Conservation (phyloP, 2,329 filamentous ascomycete genomes). For the Cladosporium cucumerinum region DNA sequence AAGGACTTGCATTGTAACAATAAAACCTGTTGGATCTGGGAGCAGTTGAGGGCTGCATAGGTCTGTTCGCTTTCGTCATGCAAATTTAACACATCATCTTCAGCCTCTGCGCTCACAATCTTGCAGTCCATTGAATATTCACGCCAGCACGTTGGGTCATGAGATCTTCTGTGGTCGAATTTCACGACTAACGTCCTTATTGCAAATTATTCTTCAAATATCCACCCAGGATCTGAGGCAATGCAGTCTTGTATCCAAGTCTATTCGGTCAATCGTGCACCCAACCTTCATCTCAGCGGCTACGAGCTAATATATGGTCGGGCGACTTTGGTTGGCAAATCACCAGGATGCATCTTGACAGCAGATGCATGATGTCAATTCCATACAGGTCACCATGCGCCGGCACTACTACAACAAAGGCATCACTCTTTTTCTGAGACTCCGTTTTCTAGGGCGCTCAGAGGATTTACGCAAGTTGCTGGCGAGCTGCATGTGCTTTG, state of each 20-base stretch:
- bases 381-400: neutral
- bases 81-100: neutral
- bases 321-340: neutral
- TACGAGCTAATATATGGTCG: neutral
- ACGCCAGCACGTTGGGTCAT: neutral
- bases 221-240: too few relatives aligned
- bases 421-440: neutral
- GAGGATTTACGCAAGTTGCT: neutral
- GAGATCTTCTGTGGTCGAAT: too few relatives aligned
- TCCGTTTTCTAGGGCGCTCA: neutral
- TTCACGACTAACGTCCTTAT: neutral
- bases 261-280: neutral
- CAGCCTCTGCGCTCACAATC: neutral
- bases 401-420: neutral
- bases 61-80: neutral
- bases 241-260: too few relatives aligned
- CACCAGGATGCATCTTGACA: neutral
- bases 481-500: neutral
- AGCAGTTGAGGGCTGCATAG: neutral
- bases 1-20: neutral
- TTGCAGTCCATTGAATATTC: neutral
- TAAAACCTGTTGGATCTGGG: neutral
- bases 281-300: neutral
- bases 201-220: neutral
- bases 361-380: neutral